Percentiles rank a stretch among this genome's conserved stretches.
phyloP scores from a whole-genome alignment of 192 early-diverging fungal genomes.

The Backusella circina region DNA sequence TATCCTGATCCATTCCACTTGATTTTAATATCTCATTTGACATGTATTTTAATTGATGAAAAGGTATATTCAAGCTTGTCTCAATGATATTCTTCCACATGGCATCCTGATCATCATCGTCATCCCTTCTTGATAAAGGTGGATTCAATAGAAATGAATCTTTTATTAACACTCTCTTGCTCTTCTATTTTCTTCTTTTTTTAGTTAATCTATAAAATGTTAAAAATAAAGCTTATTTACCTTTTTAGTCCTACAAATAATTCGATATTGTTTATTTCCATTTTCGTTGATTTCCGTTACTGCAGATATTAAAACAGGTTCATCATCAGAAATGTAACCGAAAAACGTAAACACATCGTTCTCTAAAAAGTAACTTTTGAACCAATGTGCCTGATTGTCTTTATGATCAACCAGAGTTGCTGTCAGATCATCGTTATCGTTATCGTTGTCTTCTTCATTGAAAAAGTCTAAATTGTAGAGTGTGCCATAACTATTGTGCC shows the following conservation, averaged over 20 bases:
- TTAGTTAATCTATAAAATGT: not conserved
- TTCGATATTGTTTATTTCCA: slow-evolving; percentile 25
- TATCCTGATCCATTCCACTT: slow-evolving; percentile 53
- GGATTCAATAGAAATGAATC: slow-evolving; percentile 31
- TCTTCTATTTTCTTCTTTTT: not conserved
- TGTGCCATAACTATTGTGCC: slow-evolving; percentile 23
- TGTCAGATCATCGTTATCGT: not conserved
- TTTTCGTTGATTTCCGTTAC: not conserved
- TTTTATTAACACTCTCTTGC: slow-evolving; percentile 8
- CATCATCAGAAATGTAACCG: slow-evolving; percentile 15
- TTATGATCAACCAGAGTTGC: slow-evolving; percentile 16
- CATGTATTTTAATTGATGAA: slow-evolving; percentile 49
- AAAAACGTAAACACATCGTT: slow-evolving; percentile 23
- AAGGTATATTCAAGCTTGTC: slow-evolving; percentile 42
- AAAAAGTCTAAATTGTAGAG: not conserved
- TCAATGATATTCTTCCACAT: slow-evolving; percentile 46
- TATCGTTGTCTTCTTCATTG: not conserved
- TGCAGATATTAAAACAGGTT: slow-evolving; percentile 27
- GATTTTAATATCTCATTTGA: slow-evolving; percentile 40
- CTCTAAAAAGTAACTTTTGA: slow-evolving; percentile 24
- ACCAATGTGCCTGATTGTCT: slow-evolving; percentile 30
- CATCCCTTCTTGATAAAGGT: not conserved
- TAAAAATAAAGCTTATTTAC: slow-evolving; percentile 13
- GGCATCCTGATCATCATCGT: not conserved
- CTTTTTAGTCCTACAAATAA: slow-evolving; percentile 20